Conservation (phyloP, 345 rosid genomes). For the Pelargonium nanum region DNA sequence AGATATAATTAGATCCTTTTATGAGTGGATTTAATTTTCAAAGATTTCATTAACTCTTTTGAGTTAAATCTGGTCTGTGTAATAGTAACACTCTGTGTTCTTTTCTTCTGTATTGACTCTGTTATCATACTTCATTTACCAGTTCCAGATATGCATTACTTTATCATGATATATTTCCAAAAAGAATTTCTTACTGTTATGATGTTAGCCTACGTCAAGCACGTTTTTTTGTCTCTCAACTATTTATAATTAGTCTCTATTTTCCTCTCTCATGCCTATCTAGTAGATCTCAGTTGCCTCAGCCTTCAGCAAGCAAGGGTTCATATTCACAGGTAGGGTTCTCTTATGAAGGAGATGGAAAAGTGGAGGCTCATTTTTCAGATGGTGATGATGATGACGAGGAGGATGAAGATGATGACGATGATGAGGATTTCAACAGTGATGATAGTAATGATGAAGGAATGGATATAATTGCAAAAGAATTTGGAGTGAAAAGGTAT, state of each 20-base stretch:
- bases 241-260: background rate
- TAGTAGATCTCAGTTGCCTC: constrained; percentile 48
- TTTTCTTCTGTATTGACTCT: no score
- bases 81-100: no score
- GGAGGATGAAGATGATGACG: constrained; percentile 72
- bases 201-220: background rate
- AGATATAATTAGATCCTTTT: no score
- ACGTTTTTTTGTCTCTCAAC: background rate
- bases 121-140: no score
- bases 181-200: background rate
- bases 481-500: constrained; percentile 83
- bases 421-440: constrained; percentile 83
- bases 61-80: no score
- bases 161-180: background rate
- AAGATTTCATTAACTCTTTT: no score
- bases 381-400: constrained; percentile 57
- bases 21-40: no score
- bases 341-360: constrained; percentile 68
- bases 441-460: constrained; percentile 92
- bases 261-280: background rate
- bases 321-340: constrained; percentile 91
- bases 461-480: constrained; percentile 85
- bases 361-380: constrained; percentile 39
- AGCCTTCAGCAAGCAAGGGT: constrained; percentile 58
- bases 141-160: background rate